Conservation (phyloP, 2,329 filamentous ascomycete species). For the Claviceps capensis region DNA sequence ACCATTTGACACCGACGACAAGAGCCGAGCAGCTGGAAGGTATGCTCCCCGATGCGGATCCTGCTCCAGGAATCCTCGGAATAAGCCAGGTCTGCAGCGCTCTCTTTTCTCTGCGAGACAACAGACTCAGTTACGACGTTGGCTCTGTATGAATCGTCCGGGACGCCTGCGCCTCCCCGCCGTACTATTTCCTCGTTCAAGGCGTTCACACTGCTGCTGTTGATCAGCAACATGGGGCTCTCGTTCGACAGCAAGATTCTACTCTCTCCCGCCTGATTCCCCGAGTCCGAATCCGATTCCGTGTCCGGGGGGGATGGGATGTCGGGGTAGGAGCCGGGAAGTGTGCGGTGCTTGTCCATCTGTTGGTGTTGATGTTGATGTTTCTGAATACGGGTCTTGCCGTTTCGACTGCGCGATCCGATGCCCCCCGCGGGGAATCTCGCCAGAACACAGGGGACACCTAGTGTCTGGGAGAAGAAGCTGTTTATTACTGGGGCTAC, state of each 20-base stretch:
- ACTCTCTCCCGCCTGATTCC: slow-evolving; percentile 23
- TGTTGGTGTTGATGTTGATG: slow-evolving; percentile 40
- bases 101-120: slow-evolving; percentile 12
- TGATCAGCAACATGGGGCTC: slow-evolving; percentile 79
- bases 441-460: slow-evolving; percentile 69
- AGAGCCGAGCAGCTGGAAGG: slow-evolving; percentile 61
- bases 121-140: slow-evolving; percentile 58
- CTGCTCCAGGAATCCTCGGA: slow-evolving; percentile 66
- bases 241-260: slow-evolving; percentile 81
- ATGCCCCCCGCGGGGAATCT: slow-evolving; percentile 61
- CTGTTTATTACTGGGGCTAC: slow-evolving; percentile 46
- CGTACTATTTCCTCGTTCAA: slow-evolving; percentile 60
- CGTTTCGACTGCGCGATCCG: slow-evolving; percentile 47
- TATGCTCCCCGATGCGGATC: slow-evolving; percentile 49
- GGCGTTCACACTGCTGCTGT: slow-evolving; percentile 61
- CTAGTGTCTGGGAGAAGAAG: slow-evolving; percentile 68
- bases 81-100: slow-evolving; percentile 43
- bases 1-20: slow-evolving; percentile 94
- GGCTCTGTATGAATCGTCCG: slow-evolving; percentile 68
- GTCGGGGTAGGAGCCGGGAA: slow-evolving; percentile 41
- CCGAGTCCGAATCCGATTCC: slow-evolving; percentile 35
- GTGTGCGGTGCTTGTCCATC: slow-evolving; percentile 9
- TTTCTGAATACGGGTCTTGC: slow-evolving; percentile 56
- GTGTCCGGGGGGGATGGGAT: slow-evolving; percentile 42
- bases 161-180: slow-evolving; percentile 49